Conservation (phyloP, 148 eudicot genomes). For the Nyssa sinensis region DNA sequence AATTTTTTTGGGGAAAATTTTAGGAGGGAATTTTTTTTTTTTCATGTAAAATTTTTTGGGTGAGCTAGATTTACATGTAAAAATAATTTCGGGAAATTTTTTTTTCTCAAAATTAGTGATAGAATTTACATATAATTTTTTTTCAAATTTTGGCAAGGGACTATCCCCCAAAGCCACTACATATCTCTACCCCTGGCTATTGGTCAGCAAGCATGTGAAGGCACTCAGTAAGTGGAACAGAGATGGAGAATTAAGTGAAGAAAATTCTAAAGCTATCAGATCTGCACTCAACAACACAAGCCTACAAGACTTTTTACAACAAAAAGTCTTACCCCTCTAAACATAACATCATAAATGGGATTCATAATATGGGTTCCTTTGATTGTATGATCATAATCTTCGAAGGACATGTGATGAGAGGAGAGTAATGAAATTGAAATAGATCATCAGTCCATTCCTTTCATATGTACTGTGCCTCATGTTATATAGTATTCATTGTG, state of each 20-base stretch:
- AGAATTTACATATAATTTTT: too few relatives aligned
- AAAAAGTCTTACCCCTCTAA: not conserved
- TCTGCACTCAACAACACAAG: not conserved
- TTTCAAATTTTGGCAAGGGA: too few relatives aligned
- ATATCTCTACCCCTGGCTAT: too few relatives aligned
- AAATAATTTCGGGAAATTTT: too few relatives aligned
- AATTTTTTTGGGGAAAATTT: too few relatives aligned
- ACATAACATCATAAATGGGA: not conserved
- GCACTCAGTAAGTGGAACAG: not conserved
- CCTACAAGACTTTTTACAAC: not conserved
- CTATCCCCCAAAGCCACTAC: too few relatives aligned
- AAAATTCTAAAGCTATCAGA: not conserved
- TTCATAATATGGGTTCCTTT: not conserved
- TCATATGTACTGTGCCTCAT: not conserved
- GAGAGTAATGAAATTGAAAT: not conserved
- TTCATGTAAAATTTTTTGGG: not conserved
- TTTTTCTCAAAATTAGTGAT: too few relatives aligned
- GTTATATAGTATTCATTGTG: not conserved
- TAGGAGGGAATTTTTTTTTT: too few relatives aligned
- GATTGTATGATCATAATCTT: not conserved
- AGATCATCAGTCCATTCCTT: not conserved
- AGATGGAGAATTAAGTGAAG: not conserved
- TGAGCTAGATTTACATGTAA: too few relatives aligned
- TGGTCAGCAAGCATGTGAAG: not conserved
- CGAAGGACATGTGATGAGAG: not conserved